These are phyloP conservation scores for Colletotrichum sp. DNA, from an alignment of 2,329 filamentous ascomycete species.

Conservation along the genomic window DNA sequence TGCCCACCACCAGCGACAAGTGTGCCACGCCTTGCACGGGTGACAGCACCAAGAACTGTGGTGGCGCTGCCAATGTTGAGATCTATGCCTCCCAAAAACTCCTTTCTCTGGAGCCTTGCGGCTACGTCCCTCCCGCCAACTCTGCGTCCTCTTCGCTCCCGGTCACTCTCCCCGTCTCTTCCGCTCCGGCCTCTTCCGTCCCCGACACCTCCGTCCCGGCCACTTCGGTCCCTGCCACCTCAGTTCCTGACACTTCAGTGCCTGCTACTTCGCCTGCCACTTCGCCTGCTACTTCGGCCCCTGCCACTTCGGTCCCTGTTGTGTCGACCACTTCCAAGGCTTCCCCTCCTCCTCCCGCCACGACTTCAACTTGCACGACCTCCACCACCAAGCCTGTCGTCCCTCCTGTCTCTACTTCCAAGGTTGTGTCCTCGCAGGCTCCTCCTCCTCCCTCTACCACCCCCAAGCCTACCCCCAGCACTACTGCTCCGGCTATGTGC, in stretches of 20 bases:
- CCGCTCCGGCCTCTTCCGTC: neutral
- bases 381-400: constrained; percentile 18
- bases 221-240: neutral
- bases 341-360: constrained; percentile 21
- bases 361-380: neutral
- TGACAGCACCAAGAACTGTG: constrained; percentile 44
- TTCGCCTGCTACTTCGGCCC: neutral
- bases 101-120: constrained; percentile 55
- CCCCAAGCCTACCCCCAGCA: constrained; percentile 29
- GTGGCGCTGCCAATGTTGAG: constrained; percentile 45
- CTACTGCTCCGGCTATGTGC: constrained; percentile 47
- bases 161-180: constrained; percentile 19
- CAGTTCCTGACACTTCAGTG: constrained; percentile 6
- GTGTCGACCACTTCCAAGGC: constrained; percentile 15
- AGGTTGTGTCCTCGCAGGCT: neutral
- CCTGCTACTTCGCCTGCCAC: neutral
- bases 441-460: constrained; percentile 15
- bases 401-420: neutral
- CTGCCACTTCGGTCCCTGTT: constrained; percentile 11
- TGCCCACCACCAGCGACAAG: constrained; percentile 34
- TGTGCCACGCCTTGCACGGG: constrained; percentile 60
- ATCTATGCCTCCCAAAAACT: constrained; percentile 54
- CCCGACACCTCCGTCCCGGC: neutral
- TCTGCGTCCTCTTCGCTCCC: constrained; percentile 19
- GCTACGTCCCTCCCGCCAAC: constrained; percentile 31